Conservation (phyloP, 2,329 filamentous ascomycete genomes). For the Trichoderma gracile region DNA sequence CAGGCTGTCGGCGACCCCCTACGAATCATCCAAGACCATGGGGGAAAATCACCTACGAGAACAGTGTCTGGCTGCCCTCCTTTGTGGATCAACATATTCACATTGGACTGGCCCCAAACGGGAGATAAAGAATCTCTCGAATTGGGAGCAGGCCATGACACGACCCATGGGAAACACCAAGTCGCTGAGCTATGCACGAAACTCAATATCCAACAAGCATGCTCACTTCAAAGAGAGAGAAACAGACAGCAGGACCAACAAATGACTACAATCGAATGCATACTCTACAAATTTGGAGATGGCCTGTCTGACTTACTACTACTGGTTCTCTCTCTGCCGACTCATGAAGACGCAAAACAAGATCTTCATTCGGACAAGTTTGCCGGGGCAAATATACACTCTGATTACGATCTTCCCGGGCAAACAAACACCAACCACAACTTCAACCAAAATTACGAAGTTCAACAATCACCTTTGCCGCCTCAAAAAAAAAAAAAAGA, state of each 20-base stretch:
- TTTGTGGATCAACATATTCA: neutral
- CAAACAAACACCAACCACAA: neutral
- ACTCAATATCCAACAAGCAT: neutral
- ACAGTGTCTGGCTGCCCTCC: slow-evolving; percentile 8
- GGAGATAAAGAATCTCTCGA: slow-evolving; percentile 14
- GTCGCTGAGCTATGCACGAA: neutral
- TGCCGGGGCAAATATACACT: neutral
- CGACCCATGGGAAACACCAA: neutral
- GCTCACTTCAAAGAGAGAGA: neutral
- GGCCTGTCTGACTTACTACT: neutral
- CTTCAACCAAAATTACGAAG: too few relatives aligned
- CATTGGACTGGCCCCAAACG: slow-evolving; percentile 21
- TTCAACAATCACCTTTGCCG: neutral
- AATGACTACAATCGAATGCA: too few relatives aligned
- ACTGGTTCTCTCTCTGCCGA: neutral
- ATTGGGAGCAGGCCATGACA: slow-evolving; percentile 21
- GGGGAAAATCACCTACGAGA: neutral
- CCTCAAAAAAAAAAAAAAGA: neutral
- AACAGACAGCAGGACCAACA: neutral
- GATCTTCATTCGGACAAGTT: neutral
- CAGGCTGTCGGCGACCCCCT: slow-evolving; percentile 7
- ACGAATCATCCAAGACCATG: neutral
- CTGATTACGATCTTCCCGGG: neutral
- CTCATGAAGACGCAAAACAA: neutral
- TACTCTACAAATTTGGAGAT: neutral